Base-by-base conservation (phyloP, 1,284 basidiomycete genomes). In the Exobasidium cylindrosporum region DNA sequence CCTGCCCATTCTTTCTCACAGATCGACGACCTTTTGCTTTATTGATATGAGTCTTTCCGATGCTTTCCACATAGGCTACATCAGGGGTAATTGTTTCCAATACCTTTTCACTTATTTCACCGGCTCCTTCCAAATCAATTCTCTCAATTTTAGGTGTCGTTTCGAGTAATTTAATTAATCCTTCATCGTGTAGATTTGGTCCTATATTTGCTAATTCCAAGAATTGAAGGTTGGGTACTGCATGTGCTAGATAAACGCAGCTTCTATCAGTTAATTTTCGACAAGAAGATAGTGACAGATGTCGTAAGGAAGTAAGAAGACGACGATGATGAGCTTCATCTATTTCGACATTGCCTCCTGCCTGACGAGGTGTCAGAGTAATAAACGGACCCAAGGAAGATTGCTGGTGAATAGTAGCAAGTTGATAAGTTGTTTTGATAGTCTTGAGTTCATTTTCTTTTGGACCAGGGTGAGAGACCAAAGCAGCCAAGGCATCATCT, bases 101-200 rank as follows among this genome's bases (percentile, higher is more conserved):
- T 14, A 92, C 84, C 0, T 82, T 82, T 79, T 96, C 91, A 1
- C 86, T 88, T 57, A 95, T 86, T 26, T 88, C 86, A 14, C 81
- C 82, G 1, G 90, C 90, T 64, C 90, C 88, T 77, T 96, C 94
- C 31, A 97, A 81, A 76, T 97, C 94, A 47, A 97, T 80, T 57
- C 85, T 86, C 57, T 86, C 83, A 54, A 97, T 86, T 61, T 83
- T 77, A 0, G 89, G 89, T 4, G 87, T 88, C 10, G 88, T 89
- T 49, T 82, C 80, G 40, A 96, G 80, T 21, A 96, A 83, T 47
- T 84, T 83, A n/a, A 90, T 82, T 7, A 96, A 80, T 1, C 90
- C 89, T 1, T 84, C 85, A 64, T 90, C 87, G 63, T 84, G 84
- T 63, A 92, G 35, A 35, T 64, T 14, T 23, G 35, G 59, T 23